These are phyloP conservation scores for Phytophthora sp. DNA, from an alignment of 352 stramenopile species.

Conservation along the genomic window DNA sequence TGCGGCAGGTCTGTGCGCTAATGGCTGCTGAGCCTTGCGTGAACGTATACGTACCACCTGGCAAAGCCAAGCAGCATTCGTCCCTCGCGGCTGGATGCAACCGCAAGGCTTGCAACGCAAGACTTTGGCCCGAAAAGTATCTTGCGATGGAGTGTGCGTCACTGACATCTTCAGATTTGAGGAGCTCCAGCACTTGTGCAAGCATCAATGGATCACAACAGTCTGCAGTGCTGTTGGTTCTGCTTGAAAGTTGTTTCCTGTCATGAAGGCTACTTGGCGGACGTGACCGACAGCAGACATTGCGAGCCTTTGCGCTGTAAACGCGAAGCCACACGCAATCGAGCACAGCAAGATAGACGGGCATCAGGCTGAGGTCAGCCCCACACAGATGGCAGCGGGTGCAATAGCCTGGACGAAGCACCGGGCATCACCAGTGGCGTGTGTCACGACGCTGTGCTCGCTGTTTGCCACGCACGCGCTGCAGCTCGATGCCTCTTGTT, in stretches of 20 bases:
- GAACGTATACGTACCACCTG: constrained; percentile 3
- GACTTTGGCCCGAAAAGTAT: too few species aligned
- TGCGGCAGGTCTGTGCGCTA: background rate
- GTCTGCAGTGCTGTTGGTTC: too few species aligned
- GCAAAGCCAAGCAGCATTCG: constrained; percentile 17
- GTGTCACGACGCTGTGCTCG: background rate
- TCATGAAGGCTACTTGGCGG: background rate
- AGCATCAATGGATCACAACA: too few species aligned
- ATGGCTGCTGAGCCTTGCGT: background rate
- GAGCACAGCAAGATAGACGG: constrained; percentile 2
- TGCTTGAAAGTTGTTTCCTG: too few species aligned
- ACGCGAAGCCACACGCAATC: constrained; percentile 22
- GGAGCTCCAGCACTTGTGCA: too few species aligned
- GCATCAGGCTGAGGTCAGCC: constrained; percentile 5
- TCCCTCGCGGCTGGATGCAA: background rate
- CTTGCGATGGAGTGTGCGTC: too few species aligned
- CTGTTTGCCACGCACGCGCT: background rate
- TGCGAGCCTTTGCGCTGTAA: constrained; percentile 11
- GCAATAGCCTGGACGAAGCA: constrained; percentile 25
- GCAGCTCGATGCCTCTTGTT: background rate
- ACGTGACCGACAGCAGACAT: background rate
- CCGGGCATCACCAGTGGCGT: background rate
- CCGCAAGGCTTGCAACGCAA: background rate
- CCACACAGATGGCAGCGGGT: constrained; percentile 3
- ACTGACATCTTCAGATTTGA: too few species aligned